phyloP scores from a whole-genome alignment of 805 yeast genomes.

The Maudiozyma pseudohumilis region DNA sequence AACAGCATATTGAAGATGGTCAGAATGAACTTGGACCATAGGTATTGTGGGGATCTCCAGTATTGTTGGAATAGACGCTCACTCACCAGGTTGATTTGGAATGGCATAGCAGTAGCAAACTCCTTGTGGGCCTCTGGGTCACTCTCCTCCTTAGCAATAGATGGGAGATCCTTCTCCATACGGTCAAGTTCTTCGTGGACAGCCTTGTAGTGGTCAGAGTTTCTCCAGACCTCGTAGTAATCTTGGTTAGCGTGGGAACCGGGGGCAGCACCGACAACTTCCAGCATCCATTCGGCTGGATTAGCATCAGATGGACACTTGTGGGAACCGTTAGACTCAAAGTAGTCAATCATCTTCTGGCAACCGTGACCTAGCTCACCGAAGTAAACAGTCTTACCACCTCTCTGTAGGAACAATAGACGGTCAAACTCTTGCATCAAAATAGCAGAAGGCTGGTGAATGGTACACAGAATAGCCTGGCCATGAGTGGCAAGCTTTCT shows the following conservation, averaged over 20 bases:
- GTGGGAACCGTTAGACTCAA: slow-evolving; percentile 55
- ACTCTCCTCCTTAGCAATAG: slow-evolving; percentile 16
- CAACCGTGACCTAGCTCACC: slow-evolving; percentile 58
- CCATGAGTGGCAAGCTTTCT: slow-evolving; percentile 50
- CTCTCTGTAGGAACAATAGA: slow-evolving; percentile 55
- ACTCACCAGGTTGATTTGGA: slow-evolving; percentile 39
- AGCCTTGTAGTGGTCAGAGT: slow-evolving; percentile 50
- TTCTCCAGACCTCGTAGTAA: slow-evolving; percentile 68
- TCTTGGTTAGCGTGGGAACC: slow-evolving; percentile 67
- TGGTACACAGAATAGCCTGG: slow-evolving; percentile 61
- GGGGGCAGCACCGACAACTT: slow-evolving; percentile 76
- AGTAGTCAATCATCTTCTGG: slow-evolving; percentile 49
- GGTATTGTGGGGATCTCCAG: slow-evolving; percentile 57
- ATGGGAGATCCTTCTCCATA: slow-evolving; percentile 53
- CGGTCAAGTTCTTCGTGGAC: slow-evolving; percentile 49
- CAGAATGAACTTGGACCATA: slow-evolving; percentile 50
- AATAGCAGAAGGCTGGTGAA: slow-evolving; percentile 71
- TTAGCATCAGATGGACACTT: slow-evolving; percentile 61
- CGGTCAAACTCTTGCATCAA: slow-evolving; percentile 71
- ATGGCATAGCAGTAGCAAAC: slow-evolving; percentile 35
- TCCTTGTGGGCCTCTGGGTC: slow-evolving; percentile 28
- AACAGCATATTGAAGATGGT: slow-evolving; percentile 48
- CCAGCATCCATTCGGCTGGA: slow-evolving; percentile 90
- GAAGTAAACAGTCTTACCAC: slow-evolving; percentile 68
- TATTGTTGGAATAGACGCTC: slow-evolving; percentile 52